Evolutionary conservation across 2,329 filamentous ascomycete species (phyloP), one percentile per base, ranked within the genome.

Genomic region (Diplodia intermedia): DNA sequence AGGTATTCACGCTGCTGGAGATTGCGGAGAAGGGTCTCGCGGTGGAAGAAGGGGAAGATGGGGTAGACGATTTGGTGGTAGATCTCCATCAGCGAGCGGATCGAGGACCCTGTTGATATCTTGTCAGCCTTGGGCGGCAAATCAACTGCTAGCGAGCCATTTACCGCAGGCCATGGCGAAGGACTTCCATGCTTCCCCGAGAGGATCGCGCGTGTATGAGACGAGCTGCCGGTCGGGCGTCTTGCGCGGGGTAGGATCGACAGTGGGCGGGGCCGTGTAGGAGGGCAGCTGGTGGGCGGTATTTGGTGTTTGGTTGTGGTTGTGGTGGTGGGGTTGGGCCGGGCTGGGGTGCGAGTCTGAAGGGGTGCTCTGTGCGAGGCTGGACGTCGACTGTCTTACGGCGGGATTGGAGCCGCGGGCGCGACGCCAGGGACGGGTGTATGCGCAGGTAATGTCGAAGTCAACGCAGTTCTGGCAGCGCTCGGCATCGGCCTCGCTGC

Each of bases 61-160:
- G 84, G 84, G 73, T 86, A 86, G n/a, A 85, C 81, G 53, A 84
- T 79, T 68, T 85, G 82, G 73, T 84, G 83, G 75, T 85, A 86
- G 18, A 86, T 76, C 18, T 83, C 79, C 29, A 84, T 76, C n/a
- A 84, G 74, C 72, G 80, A 76, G 62, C 78, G 74, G 52, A 85
- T 80, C 50, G 76, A 76, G 33, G 71, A 72, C 8, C 43, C 60
- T 63, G 47, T 14, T 8, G 15, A 7, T 3, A 29, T 8, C 15
- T 61, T 79, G 18, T 62, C 15, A 62, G 43, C 40, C 20, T 6
- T 1, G 26, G 9, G 43, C 38, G 4, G 18, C 43, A 20, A 26
- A 23, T 6, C 1, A 14, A 1, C 7, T 3, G 29, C 31, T 18
- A 40, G 15, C 26, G n/a, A 33, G 12, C 11, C 7, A 29, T n/a